Base-by-base conservation (phyloP, 164 flowering plant species). In the Amborella trichopoda region DNA sequence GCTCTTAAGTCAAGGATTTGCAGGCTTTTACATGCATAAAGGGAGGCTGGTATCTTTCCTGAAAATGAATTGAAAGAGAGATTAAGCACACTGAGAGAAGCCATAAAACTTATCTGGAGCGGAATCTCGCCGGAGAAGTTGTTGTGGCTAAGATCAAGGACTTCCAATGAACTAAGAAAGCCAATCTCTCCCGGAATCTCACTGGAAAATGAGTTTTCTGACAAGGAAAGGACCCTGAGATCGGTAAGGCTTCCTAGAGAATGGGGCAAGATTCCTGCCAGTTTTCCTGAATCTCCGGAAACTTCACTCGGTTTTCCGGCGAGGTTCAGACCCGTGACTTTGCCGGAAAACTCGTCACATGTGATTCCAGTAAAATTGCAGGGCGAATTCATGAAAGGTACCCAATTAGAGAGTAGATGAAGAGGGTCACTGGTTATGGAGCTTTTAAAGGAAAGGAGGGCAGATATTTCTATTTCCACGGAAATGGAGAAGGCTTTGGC, bases 81-180 rank as follows among this genome's bases (percentile, higher is more conserved):
- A 59, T 83, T 78, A 42, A 80, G 66, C 14, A 75, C 2, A 6
- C 49, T 37, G 20, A 83, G 82, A 46, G 67, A 59, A 4, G 49
- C 44, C 1, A 72, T 47, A 23, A 20, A 20, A 34, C 75, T 67
- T 55, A 83, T 56, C 64, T 70, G 67, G 3, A 23, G 6, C 1
- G 80, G 87, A 54, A 83, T 59, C 33, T 19, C 5, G 1, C 84
- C 87, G 23, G 84, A 67, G 47, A 83, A 74, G 55, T 72, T 72
- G 53, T 78, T 80, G 2, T 75, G 77, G 52, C 71, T 77, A 26
- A 83, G 77, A 53, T 80, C 68, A 28, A 80, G 53, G 8, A 63
- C 42, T 49, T 76, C 65, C 22, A 80, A 50, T 2, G 18, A 27
- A 43, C n/a, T 28, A 22, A 80, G 70, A 6, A 12, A 25, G n/a